Evolutionary conservation across 2,329 filamentous ascomycete species (phyloP).

Genomic region (Talaromyces sp.): DNA sequence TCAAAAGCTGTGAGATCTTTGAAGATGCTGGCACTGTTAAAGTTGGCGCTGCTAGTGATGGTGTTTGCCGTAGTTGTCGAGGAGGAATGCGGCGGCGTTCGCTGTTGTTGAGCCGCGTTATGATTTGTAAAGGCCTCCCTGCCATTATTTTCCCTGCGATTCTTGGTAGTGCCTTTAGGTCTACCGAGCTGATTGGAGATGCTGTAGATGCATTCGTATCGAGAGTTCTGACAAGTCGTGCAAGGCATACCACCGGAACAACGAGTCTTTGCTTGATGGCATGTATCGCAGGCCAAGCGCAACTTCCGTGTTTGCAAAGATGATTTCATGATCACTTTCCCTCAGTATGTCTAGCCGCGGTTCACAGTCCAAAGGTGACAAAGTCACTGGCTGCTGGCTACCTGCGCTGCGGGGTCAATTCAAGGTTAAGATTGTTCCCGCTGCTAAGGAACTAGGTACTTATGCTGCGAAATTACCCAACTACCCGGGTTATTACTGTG

Average conservation of each 20-base stretch:
- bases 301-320: slow-evolving; percentile 1
- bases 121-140: background rate
- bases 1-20: background rate
- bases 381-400: background rate
- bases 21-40: background rate
- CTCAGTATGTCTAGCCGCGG: background rate
- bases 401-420: background rate
- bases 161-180: slow-evolving; percentile 8
- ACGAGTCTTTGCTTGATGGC: slow-evolving; percentile 12
- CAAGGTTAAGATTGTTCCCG: background rate
- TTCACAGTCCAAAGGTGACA: background rate
- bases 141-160: background rate
- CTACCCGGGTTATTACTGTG: background rate
- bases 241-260: slow-evolving; percentile 24
- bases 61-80: background rate
- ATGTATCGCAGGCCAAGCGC: slow-evolving; percentile 10
- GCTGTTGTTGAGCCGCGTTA: background rate
- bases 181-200: slow-evolving; percentile 7
- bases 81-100: background rate
- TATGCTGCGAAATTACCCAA: background rate
- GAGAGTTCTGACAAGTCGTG: slow-evolving; percentile 10
- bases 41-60: background rate
- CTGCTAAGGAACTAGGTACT: background rate
- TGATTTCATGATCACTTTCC: background rate
- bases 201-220: slow-evolving; percentile 8